Evolutionary conservation across 495 filamentous ascomycete species (phyloP), one percentile per base, ranked within the genome.

Genomic region (Aspergillus panamensis): DNA sequence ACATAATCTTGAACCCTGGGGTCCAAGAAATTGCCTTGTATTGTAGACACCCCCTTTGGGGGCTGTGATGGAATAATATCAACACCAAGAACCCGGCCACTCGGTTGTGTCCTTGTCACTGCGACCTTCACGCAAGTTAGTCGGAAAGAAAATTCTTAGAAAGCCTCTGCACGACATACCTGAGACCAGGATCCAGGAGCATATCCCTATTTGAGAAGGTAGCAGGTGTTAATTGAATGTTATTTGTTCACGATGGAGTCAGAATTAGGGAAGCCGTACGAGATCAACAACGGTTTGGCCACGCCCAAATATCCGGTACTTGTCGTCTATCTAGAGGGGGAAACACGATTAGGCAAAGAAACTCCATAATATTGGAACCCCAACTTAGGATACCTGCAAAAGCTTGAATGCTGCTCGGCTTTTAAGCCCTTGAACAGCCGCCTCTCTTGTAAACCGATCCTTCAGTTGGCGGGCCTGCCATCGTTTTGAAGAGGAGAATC

Each of bases 111-210:
- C 6, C 82, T 82, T 55, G 87, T 86, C 3, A 89, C 75, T 7
- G 94, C 95, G n/a, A 97, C 92, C 87, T 59, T 39, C 13, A 2
- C 32, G 14, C 40, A 49, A 16, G 32, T 60, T 47, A 60, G 59
- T 43, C 25, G 20, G 13, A 13, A 21, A 51, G 13, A 7, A 44
- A n/a, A 19, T 16, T 45, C 31, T n/a, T 10, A 19, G 9, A 33
- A 6, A 31, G 16, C 14, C 30, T 13, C 0, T 0, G 6, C 3
- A 25, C n/a, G n/a, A 8, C 17, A 48, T 70, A 91, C 88, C 75
- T 98, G 92, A 37, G 91, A 96, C 94, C 94, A 98, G 19, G 84
- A 87, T 0, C 95, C 94, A 14, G 94, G 94, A 6, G 94, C 94
- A 74, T 89, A 98, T 25, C 94, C 94, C 90, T 92, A 64, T 29